Conservation (phyloP, 2,329 filamentous ascomycete species). For the Exophiala sp. region DNA sequence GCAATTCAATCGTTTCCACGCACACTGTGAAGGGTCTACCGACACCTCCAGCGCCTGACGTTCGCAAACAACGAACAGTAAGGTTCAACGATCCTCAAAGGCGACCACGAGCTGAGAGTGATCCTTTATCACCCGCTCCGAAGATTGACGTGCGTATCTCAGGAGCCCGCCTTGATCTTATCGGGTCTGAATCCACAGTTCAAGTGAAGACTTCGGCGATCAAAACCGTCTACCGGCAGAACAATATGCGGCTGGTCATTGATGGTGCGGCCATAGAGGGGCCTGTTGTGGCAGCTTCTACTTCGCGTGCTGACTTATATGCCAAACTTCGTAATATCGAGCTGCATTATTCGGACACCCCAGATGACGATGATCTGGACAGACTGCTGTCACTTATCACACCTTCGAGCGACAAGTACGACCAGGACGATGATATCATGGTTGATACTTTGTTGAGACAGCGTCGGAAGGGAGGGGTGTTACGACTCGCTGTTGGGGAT, state of each 20-base stretch:
- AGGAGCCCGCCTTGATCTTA: conserved; percentile 70
- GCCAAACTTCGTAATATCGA: conserved; percentile 64
- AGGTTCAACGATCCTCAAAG: conserved; percentile 51
- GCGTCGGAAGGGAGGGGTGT: conserved; percentile 76
- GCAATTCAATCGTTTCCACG: conserved; percentile 75
- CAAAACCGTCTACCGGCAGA: conserved; percentile 72
- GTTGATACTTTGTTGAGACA: conserved; percentile 87
- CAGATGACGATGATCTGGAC: conserved; percentile 76
- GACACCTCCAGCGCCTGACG: conserved; percentile 13
- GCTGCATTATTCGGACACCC: conserved; percentile 68
- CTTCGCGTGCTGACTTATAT: conserved; percentile 58
- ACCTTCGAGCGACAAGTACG: conserved; percentile 86
- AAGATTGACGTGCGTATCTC: conserved; percentile 77
- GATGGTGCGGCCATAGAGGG: conserved; percentile 72
- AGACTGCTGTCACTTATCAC: conserved; percentile 80
- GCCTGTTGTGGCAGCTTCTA: conserved; percentile 43
- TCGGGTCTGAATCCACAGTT: conserved; percentile 73
- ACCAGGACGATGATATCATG: conserved; percentile 88
- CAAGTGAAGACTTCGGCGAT: conserved; percentile 74
- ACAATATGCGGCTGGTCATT: conserved; percentile 68
- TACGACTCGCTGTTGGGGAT: conserved; percentile 66
- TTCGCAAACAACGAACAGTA: conserved; percentile 46
- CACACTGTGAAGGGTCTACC: conserved; percentile 47
- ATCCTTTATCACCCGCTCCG: conserved; percentile 27
- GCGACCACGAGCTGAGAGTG: conserved; percentile 17